These are phyloP conservation scores for Ophiorrhiza pumila DNA, from an alignment of 257 asterid genomes.

Conservation along the genomic window DNA sequence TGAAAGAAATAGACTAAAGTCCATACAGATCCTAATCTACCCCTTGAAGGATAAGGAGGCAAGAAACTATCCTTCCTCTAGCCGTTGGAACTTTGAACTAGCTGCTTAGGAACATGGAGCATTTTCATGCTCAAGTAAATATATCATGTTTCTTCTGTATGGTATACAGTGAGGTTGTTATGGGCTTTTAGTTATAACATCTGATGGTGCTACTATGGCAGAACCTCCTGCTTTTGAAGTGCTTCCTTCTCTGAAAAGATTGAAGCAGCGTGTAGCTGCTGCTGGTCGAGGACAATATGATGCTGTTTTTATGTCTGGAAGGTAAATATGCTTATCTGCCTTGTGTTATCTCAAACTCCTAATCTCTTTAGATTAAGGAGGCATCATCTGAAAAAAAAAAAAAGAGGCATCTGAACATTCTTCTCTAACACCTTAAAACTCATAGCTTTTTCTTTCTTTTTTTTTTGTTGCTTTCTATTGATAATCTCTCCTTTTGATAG, in stretches of 20 bases:
- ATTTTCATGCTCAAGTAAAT: neutral
- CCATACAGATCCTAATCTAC: neutral
- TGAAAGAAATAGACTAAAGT: neutral
- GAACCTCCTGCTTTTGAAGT: constrained; percentile 94
- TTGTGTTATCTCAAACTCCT: neutral
- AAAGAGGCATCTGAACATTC: neutral
- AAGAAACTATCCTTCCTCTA: neutral
- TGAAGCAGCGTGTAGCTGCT: constrained; percentile 71
- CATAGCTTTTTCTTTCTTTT: no score
- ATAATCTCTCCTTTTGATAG: neutral
- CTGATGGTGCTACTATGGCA: constrained; percentile 25
- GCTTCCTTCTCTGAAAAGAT: constrained; percentile 79
- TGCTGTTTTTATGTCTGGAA: constrained; percentile 97
- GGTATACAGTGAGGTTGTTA: neutral
- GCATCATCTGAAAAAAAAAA: no score
- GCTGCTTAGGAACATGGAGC: constrained; percentile 1
- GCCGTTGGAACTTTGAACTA: neutral
- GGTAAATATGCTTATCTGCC: constrained; percentile 36
- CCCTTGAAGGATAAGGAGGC: neutral
- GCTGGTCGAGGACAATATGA: constrained; percentile 87
- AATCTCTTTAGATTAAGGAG: neutral
- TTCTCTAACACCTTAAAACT: no score
- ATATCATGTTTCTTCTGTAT: neutral
- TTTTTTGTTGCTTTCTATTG: neutral
- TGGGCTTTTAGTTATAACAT: neutral